Conservation (phyloP, 2,329 filamentous ascomycete genomes). For the Hypoxylon sp. region DNA sequence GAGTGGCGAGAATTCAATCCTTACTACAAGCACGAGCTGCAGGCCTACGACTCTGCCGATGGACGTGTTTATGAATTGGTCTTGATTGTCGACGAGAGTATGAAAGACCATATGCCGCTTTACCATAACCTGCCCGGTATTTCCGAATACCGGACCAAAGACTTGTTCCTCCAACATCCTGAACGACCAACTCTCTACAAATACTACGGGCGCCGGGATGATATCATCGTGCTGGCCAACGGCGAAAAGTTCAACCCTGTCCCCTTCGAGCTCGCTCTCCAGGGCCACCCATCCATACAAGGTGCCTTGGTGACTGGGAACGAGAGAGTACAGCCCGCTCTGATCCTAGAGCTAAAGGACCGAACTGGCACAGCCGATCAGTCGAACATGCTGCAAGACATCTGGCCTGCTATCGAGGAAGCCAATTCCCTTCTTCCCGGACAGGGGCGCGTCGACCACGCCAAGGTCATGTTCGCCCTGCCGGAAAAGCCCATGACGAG, state of each 20-base stretch:
- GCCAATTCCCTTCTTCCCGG: constrained; percentile 29
- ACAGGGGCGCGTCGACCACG: constrained; percentile 29
- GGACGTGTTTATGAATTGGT: constrained; percentile 43
- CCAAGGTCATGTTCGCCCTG: constrained; percentile 28
- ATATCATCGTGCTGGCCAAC: constrained; percentile 53
- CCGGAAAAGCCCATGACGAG: constrained; percentile 34
- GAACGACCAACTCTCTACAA: constrained; percentile 47
- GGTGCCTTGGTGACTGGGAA: constrained; percentile 46
- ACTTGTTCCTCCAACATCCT: constrained; percentile 50
- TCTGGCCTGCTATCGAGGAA: constrained; percentile 25
- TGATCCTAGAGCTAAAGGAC: constrained; percentile 48
- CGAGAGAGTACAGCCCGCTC: constrained; percentile 45
- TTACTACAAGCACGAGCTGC: constrained; percentile 43
- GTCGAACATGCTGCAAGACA: constrained; percentile 12
- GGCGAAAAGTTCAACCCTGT: constrained; percentile 46
- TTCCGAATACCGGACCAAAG: constrained; percentile 47
- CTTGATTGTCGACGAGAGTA: constrained; percentile 35
- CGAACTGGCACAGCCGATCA: not conserved
- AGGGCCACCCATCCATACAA: constrained; percentile 13
- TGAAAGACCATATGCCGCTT: constrained; percentile 33
- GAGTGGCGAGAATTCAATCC: constrained; percentile 48
- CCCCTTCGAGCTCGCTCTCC: constrained; percentile 6
- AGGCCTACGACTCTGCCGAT: constrained; percentile 13
- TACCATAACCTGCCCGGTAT: constrained; percentile 48
- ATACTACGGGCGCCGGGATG: constrained; percentile 50